A percentile compares a stretch with the other conserved stretches of the same genome.
Evolutionary conservation across 331 rosid species (phyloP).

Genomic region (Malus hybrid): DNA sequence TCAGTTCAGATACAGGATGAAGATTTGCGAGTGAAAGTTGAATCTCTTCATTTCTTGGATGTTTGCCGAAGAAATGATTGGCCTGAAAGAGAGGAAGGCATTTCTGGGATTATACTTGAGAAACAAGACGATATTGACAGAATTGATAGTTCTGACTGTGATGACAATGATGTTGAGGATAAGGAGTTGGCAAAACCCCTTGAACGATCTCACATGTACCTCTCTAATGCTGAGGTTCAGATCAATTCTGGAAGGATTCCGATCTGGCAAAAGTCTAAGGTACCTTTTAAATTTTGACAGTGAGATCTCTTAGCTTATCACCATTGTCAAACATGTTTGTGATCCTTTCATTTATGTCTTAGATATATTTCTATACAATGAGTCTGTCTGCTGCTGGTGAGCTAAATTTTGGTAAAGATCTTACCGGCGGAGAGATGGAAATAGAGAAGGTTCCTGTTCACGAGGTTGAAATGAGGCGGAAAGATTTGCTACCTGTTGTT

Average conservation of each 20-base stretch:
- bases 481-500: conserved; percentile 68
- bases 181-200: conserved; percentile 29
- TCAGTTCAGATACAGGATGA: conserved; percentile 63
- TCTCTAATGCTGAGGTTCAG: conserved; percentile 80
- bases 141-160: conserved; percentile 41
- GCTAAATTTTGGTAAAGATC: conserved; percentile 21
- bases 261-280: conserved; percentile 80
- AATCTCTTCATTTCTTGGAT: conserved; percentile 91
- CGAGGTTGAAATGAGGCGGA: conserved; percentile 64
- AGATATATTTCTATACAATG: conserved; percentile 72
- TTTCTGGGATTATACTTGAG: conserved; percentile 37
- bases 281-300: conserved; percentile 20
- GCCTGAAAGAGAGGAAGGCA: conserved; percentile 69
- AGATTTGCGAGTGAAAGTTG: conserved; percentile 74
- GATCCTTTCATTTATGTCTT: conserved; percentile 13
- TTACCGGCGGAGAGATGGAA: conserved; percentile 59
- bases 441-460: conserved; percentile 54
- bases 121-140: conserved; percentile 34
- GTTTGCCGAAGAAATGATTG: conserved; percentile 74
- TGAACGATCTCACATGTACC: conserved; percentile 48
- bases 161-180: conserved; percentile 35
- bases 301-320: conserved; percentile 13
- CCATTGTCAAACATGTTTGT: conserved; percentile 10
- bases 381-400: conserved; percentile 33
- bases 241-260: conserved; percentile 69